Base-by-base conservation (phyloP, 164 flowering plant species). In the Chloranthus sessilifolius region DNA sequence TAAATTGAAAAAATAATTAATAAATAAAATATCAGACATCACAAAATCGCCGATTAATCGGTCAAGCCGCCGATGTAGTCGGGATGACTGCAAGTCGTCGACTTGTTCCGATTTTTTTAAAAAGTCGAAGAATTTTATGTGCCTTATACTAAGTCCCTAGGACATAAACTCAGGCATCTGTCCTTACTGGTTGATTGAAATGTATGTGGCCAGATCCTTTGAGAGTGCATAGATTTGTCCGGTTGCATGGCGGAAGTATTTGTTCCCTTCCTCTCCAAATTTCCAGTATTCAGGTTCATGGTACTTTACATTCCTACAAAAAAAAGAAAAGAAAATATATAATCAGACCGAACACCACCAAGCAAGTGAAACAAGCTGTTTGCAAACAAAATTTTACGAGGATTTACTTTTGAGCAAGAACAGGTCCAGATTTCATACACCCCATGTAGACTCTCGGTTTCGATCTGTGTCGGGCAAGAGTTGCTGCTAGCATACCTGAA, bases 361-460 rank as follows among this genome's bases (percentile, higher is more conserved):
- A 55, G 19, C 15, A 41, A 30, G 17, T 21, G 25, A 16, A 42
- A 49, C 12, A 20, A 52, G 35, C 31, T 12, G 30, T 9, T 19
- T 17, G n/a, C 39, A 4, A 14, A 36, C 22, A 29, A 27, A 25
- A 34, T 12, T 34, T 38, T 25, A 5, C 42, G n/a, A 29, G 60
- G 51, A 26, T 16, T 69, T 89, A 86, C 97, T 79, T 86, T 52
- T 73, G 81, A 29, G 88, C 31, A 58, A 90, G 88, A 65, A 90
- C 96, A 27, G 95, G 98, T 58, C 96, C 98, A 63, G 96, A 90
- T 65, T 90, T 90, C 98, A 90, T 90, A 60, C 98, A 87, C 19
- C 96, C 98, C 36, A 90, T 75, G 62, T 90, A 90, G 16, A 85
- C 75, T 61, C 98, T 73, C 14, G 95, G 95, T 63, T 90, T 90